A percentile compares a stretch with the other conserved stretches of the same genome.
Evolutionary conservation across 2,329 filamentous ascomycete genomes (phyloP).

Genomic region (Aspergillus ochraceoroseus): DNA sequence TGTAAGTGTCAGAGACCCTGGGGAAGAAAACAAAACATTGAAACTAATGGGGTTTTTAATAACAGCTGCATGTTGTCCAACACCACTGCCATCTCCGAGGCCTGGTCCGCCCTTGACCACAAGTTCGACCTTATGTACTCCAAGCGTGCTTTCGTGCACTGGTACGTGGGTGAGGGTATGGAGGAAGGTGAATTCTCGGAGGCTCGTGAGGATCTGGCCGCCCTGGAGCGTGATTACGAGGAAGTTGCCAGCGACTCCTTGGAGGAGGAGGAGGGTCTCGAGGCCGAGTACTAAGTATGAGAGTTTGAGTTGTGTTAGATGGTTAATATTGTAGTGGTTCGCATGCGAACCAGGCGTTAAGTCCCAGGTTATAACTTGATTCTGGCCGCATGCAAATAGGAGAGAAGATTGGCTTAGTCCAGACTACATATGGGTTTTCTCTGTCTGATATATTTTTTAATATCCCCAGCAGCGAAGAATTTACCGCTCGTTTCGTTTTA

Average conservation of each 20-base stretch:
- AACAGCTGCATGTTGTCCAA: conserved; percentile 83
- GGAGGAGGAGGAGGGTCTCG: conserved; percentile 79
- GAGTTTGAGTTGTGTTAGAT: neutral
- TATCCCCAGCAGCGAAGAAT: conserved; percentile 39
- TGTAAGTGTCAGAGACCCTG: conserved; percentile 58
- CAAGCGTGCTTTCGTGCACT: conserved; percentile 99
- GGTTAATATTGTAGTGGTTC: conserved; percentile 22
- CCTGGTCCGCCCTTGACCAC: conserved; percentile 90
- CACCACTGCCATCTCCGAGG: conserved; percentile 97
- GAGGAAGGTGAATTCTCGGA: conserved; percentile 99
- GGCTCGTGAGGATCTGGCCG: conserved; percentile 96
- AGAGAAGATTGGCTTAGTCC: conserved; percentile 37
- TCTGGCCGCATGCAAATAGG: conserved; percentile 35
- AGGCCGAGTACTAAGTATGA: conserved; percentile 74
- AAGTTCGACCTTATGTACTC: conserved; percentile 99
- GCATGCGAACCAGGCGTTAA: conserved; percentile 24
- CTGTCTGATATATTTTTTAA: conserved; percentile 41
- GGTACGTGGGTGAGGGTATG: conserved; percentile 99
- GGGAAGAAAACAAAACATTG: neutral
- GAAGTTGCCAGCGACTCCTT: conserved; percentile 94
- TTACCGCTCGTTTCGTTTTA: conserved; percentile 36
- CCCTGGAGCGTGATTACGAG: conserved; percentile 97
- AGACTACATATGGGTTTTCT: conserved; percentile 32
- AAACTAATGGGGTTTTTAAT: conserved; percentile 5
- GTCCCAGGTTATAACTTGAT: conserved; percentile 19